Evolutionary conservation across 495 filamentous ascomycete species (phyloP).

Genomic region (Hyaloscypha variabilis): DNA sequence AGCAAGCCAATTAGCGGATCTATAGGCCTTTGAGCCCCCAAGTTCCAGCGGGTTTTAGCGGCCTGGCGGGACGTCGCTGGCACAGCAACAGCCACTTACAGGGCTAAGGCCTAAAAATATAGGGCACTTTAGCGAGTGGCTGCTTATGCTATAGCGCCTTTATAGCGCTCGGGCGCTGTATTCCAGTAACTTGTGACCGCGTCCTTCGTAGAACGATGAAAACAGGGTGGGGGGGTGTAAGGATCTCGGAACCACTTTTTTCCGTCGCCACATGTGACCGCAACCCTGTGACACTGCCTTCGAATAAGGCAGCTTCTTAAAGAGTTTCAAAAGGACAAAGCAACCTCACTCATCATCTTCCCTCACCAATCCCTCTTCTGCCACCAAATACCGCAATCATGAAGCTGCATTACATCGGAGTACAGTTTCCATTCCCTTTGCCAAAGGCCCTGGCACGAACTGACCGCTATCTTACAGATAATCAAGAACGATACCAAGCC

Average conservation of each 20-base stretch:
- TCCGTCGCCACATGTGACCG: background rate
- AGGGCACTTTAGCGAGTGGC: too few species aligned
- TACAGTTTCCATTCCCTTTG: constrained; percentile 46
- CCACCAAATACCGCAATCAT: constrained; percentile 53
- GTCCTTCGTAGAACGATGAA: background rate
- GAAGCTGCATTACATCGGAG: constrained; percentile 94
- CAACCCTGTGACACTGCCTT: background rate
- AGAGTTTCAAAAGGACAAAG: constrained; percentile 17
- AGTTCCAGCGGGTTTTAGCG: too few species aligned
- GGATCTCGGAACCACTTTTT: background rate
- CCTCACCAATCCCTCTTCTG: background rate
- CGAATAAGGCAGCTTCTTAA: constrained; percentile 5
- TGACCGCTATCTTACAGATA: constrained; percentile 48
- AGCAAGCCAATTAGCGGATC: too few species aligned
- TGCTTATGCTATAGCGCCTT: too few species aligned
- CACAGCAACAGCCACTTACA: too few species aligned
- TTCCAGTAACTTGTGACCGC: too few species aligned
- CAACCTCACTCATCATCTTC: background rate
- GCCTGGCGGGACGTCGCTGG: too few species aligned
- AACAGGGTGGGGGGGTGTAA: background rate
- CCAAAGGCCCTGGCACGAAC: constrained; percentile 13
- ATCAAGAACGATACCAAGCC: constrained; percentile 80
- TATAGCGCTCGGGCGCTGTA: too few species aligned
- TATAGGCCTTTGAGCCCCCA: too few species aligned
- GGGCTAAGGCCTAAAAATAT: too few species aligned